phyloP scores from a whole-genome alignment of 1,284 basidiomycete species.

The Cryptococcus sp. region DNA sequence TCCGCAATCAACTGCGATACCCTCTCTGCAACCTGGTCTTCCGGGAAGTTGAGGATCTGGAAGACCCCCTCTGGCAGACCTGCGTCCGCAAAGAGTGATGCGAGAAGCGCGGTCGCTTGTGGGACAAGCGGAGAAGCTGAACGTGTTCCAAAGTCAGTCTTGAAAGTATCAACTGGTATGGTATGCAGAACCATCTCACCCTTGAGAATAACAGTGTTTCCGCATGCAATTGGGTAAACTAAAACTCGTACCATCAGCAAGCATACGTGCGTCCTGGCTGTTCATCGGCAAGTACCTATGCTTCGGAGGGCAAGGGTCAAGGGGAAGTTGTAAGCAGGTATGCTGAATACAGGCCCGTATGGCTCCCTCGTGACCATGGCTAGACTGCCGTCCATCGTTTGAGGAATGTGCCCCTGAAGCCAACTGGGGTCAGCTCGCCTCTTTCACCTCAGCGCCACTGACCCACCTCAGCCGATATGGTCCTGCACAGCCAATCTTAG shows the following conservation, averaged over 20 bases:
- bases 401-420: constrained; percentile 26
- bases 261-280: not conserved
- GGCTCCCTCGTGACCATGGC: constrained; percentile 29
- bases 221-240: constrained; percentile 38
- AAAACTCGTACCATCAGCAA: not conserved
- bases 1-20: constrained; percentile 60
- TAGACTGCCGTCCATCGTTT: constrained; percentile 25
- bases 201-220: constrained; percentile 35
- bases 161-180: not conserved
- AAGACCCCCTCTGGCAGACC: constrained; percentile 62
- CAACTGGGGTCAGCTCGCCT: not conserved
- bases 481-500: constrained; percentile 11
- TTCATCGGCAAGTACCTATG: constrained; percentile 22
- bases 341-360: constrained; percentile 30
- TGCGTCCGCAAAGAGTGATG: constrained; percentile 48
- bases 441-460: too few species aligned
- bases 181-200: constrained; percentile 11
- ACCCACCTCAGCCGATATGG: constrained; percentile 23
- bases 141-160: not conserved
- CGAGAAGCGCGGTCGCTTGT: constrained; percentile 23
- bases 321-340: constrained; percentile 39
- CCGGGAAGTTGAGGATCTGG: constrained; percentile 59
- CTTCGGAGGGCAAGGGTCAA: constrained; percentile 30
- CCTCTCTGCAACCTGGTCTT: constrained; percentile 53
- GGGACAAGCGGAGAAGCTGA: constrained; percentile 31